Evolutionary conservation across 1,284 basidiomycete species (phyloP).

Genomic region (Ceratobasidium sp.): DNA sequence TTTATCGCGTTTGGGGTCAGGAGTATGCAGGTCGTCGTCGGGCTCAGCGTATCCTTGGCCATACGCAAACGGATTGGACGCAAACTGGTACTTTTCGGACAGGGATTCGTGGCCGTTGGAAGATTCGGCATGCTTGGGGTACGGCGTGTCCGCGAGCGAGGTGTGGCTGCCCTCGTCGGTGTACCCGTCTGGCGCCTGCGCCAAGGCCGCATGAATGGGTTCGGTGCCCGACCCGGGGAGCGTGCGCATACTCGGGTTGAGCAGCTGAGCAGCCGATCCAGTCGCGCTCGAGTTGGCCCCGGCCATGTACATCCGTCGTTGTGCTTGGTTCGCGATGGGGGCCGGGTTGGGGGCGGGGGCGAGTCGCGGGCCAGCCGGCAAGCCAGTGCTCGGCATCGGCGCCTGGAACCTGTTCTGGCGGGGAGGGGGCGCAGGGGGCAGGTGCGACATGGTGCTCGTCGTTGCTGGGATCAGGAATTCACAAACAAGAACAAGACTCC

Average conservation of each 20-base stretch:
- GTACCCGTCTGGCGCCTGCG: slow-evolving; percentile 16
- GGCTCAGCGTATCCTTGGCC: slow-evolving; percentile 15
- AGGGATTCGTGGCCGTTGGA: slow-evolving; percentile 19
- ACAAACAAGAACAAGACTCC: neutral
- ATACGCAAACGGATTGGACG: slow-evolving; percentile 34
- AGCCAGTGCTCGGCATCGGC: slow-evolving; percentile 14
- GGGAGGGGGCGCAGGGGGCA: neutral
- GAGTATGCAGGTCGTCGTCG: slow-evolving; percentile 52
- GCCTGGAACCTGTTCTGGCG: slow-evolving; percentile 23
- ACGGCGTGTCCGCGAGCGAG: slow-evolving; percentile 7
- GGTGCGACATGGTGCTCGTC: slow-evolving; percentile 10
- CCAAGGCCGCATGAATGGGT: slow-evolving; percentile 30
- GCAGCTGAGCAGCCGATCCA: slow-evolving; percentile 32
- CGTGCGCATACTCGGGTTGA: slow-evolving; percentile 19
- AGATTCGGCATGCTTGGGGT: slow-evolving; percentile 20
- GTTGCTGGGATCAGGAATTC: neutral
- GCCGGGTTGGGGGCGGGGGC: neutral
- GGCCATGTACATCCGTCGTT: slow-evolving; percentile 26
- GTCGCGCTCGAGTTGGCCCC: slow-evolving; percentile 16
- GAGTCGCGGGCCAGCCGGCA: slow-evolving; percentile 4
- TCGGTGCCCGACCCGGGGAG: slow-evolving; percentile 15
- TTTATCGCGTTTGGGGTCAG: slow-evolving; percentile 68
- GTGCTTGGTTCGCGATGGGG: slow-evolving; percentile 11
- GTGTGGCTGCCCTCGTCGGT: slow-evolving; percentile 30
- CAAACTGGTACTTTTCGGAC: slow-evolving; percentile 34